Base-by-base conservation (phyloP, 2,329 filamentous ascomycete species). In the Xylariaceae sp. region DNA sequence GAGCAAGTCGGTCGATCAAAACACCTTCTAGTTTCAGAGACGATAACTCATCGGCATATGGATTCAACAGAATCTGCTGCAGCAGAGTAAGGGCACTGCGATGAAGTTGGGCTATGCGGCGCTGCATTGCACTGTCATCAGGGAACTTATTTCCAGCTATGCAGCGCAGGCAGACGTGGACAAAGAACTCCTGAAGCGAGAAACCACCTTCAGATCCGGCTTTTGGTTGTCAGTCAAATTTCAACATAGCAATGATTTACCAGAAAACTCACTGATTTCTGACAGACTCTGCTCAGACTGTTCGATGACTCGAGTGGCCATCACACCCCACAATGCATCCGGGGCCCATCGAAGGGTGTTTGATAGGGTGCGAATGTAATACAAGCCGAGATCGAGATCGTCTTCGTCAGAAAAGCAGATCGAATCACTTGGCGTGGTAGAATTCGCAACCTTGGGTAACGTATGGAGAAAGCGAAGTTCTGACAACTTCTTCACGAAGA, bases 351-450 rank as follows among this genome's bases (percentile, higher is more conserved):
- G 80, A 13, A 96, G 75, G 30, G 95, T 81, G 64, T 90, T 88
- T 4, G 86, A 86, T 1, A 96, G 73, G 1, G 88, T 88, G 55
- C 84, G 84, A 17, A 97, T 75, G 67, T 93, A 88, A 72, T 96
- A 95, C 2, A 90, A 76, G 61, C 87, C 90, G 58, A 92, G 81
- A 62, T 89, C 88, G 6, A 92, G 79, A 65, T 95, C 89, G 63
- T 91, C 85, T 5, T 85, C 80, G 50, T 79, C 76, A 2, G 74
- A 76, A 60, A 83, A 79, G 5, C 65, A 69, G 39, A 69, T 67
- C 37, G 68, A 72, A 17, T 64, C 65, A 60, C 65, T 68, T 51
- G 68, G 61, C 4, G 65, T 53, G 15, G 65, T 61, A n/a, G 68
- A 58, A 49, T 66, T 71, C 30, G 63, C 60, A 2, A 66, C 58